phyloP scores from a whole-genome alignment of 139 green algal genomes.

The Closterium sp. region DNA sequence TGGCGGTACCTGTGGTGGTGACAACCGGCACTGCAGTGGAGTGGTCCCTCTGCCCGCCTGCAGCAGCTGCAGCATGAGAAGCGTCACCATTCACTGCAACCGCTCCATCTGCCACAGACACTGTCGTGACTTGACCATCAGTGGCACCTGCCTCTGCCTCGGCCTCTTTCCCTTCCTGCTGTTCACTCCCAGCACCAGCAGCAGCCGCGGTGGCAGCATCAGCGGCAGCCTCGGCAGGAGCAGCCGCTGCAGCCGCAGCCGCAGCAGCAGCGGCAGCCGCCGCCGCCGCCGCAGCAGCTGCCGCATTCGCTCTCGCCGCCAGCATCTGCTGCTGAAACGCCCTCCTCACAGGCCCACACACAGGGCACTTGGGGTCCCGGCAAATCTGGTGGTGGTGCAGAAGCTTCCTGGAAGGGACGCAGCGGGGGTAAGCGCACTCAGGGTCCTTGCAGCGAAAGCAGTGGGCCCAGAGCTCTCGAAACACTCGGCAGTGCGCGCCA shows the following conservation, averaged over 20 bases:
- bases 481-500: constrained; percentile 64
- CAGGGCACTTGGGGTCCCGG: constrained; percentile 69
- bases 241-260: background rate
- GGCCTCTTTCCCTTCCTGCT: background rate
- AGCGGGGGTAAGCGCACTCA: constrained; percentile 82
- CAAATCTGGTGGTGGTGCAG: constrained; percentile 96
- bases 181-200: constrained; percentile 20
- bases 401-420: constrained; percentile 77
- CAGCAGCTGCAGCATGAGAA: background rate
- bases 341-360: constrained; percentile 91
- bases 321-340: constrained; percentile 75
- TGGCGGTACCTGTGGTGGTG: background rate
- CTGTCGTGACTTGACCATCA: background rate
- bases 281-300: background rate
- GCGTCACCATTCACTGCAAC: background rate
- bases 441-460: constrained; percentile 77
- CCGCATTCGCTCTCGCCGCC: background rate
- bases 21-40: background rate
- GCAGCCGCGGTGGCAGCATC: constrained; percentile 30
- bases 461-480: constrained; percentile 91
- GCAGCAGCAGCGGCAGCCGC: constrained; percentile 16
- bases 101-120: background rate
- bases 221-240: constrained; percentile 38
- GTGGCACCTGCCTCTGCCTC: no score
- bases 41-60: background rate